These are phyloP conservation scores for Zostera marina DNA, from an alignment of 116 monocot species.

Conservation along the genomic window DNA sequence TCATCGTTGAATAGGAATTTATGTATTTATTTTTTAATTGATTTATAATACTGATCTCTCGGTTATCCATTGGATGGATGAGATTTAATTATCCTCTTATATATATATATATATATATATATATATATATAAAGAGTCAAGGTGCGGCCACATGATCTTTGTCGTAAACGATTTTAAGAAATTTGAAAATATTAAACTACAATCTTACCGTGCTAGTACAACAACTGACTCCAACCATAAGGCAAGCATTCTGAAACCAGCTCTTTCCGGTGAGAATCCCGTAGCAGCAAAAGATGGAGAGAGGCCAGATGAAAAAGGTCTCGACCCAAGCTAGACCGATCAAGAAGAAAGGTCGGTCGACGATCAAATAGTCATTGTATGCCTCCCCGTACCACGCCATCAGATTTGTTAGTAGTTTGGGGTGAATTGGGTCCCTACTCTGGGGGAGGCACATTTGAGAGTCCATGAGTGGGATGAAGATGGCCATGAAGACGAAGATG, in stretches of 20 bases:
- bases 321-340: constrained; percentile 53
- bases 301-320: constrained; percentile 51
- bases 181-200: background rate
- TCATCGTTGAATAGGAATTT: no score
- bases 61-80: no score
- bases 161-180: background rate
- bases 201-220: constrained; percentile 56
- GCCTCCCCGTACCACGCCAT: constrained; percentile 39
- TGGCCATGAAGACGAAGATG: constrained; percentile 15
- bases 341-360: constrained; percentile 61
- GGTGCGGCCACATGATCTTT: no score
- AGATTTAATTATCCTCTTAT: no score
- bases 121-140: no score
- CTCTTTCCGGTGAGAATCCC: constrained; percentile 28
- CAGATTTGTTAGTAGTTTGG: constrained; percentile 28
- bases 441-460: constrained; percentile 22
- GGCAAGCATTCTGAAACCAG: constrained; percentile 44
- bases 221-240: constrained; percentile 43
- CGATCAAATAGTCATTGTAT: constrained; percentile 66
- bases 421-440: constrained; percentile 14
- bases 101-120: no score
- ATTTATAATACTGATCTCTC: no score
- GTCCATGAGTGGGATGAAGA: constrained; percentile 38
- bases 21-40: no score
- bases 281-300: constrained; percentile 43